phyloP scores from a whole-genome alignment of 768 basidiomycete genomes.

The Naganishia friedmannii region DNA sequence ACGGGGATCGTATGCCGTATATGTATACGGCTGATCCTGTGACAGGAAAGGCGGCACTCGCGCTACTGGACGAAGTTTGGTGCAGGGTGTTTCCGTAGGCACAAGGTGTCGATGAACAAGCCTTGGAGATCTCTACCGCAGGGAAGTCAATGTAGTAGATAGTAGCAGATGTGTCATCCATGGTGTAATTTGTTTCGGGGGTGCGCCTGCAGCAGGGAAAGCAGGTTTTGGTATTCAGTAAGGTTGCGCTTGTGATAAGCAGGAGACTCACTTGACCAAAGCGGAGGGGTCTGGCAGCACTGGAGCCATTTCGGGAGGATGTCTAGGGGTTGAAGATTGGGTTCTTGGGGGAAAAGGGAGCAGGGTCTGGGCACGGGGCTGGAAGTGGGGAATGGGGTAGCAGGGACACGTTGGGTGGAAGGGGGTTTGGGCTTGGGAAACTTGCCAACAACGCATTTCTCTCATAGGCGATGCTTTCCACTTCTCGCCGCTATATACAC shows the following conservation, averaged over 20 bases:
- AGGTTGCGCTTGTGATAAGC: not conserved
- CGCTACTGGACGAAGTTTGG: not conserved
- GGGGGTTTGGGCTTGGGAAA: not conserved
- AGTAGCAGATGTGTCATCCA: not conserved
- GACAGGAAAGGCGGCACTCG: conserved; percentile 14
- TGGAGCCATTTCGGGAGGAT: not conserved
- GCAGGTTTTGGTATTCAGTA: not conserved
- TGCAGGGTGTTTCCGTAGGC: conserved; percentile 15
- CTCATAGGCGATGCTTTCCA: not conserved
- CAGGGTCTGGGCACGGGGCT: not conserved
- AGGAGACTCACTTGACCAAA: not conserved
- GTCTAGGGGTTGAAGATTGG: not conserved
- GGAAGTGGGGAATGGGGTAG: no score
- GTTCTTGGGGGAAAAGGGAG: not conserved
- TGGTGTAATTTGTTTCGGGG: conserved; percentile 2
- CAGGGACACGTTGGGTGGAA: not conserved
- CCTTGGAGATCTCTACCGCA: not conserved
- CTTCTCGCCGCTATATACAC: not conserved
- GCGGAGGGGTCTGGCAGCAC: not conserved
- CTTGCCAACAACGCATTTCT: not conserved
- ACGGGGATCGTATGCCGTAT: conserved; percentile 6
- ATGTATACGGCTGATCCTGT: conserved; percentile 1
- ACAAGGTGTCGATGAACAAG: conserved; percentile 2
- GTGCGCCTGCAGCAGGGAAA: not conserved
- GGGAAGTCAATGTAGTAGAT: conserved; percentile 25